Evolutionary conservation across 2,329 filamentous ascomycete genomes (phyloP).

Genomic region (Ceratocystis alfenasii): DNA sequence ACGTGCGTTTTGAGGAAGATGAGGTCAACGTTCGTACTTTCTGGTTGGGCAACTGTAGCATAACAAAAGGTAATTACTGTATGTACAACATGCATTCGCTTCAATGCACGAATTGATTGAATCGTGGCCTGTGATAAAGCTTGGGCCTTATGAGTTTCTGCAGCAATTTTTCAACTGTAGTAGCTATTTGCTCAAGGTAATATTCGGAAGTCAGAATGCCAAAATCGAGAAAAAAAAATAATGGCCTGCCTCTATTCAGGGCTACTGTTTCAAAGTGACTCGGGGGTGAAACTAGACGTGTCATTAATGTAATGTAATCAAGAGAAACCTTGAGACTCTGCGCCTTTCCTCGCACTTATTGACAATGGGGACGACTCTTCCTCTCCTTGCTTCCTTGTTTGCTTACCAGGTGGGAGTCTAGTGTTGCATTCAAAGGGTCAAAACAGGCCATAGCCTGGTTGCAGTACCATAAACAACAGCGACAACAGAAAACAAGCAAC

Average conservation of each 20-base stretch:
- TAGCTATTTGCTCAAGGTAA: neutral
- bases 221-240: slow-evolving; percentile 1
- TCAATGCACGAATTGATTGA: neutral
- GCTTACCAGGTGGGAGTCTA: neutral
- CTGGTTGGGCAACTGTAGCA: neutral
- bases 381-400: neutral
- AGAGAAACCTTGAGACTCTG: neutral
- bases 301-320: neutral
- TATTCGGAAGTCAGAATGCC: neutral
- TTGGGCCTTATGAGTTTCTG: neutral
- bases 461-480: neutral
- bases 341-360: neutral
- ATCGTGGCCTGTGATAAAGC: neutral
- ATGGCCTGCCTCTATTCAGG: neutral
- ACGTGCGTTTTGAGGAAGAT: neutral
- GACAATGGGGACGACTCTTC: neutral
- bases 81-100: slow-evolving; percentile 1
- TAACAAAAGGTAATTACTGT: neutral
- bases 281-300: neutral
- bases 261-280: slow-evolving; percentile 6
- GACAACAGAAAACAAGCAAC: neutral
- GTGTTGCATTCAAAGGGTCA: slow-evolving; percentile 7
- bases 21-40: neutral
- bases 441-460: neutral
- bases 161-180: no score